Base-by-base conservation (phyloP, 345 rosid species). In the Conringia planisiliqua region DNA sequence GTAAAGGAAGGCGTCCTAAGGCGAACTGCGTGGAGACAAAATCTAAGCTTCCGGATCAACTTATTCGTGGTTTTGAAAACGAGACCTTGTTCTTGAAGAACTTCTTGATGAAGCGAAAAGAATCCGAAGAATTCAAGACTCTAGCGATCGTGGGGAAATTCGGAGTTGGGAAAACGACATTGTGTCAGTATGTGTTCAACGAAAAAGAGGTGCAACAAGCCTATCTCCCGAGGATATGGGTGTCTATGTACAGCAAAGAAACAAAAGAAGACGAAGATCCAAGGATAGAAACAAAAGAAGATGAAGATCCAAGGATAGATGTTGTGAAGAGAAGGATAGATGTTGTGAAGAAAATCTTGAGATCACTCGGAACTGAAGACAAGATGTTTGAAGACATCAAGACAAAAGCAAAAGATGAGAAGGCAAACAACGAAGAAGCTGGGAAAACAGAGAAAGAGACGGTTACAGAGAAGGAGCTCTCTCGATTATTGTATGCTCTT, bases 91-190 rank as follows among this genome's bases (percentile, higher is more conserved):
- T 75, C 42, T 47, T 85, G 30, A 67, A 66, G 62, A 72, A 66
- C 54, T 57, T 61, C 38, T 80, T 85, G 64, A 50, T 75, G 39
- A 67, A 75, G 10, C 44, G 18, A 35, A 62, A 29, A 24, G 69
- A 43, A 17, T 26, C 42, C 3, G 14, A 80, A 35, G 38, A 62
- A 54, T 83, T 86, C 80, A 82, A 79, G 78, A 62, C 81, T 7
- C 12, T 78, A 7, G 90, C 80, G 3, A 56, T 83, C 50, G 78
- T 78, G 0, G 92, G 93, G 57, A 66, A 40, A 22, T 51, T 43
- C 1, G 86, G 87, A 13, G 78, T 73, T n/a, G 87, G 90, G n/a
- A 86, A 86, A 46, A 81, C 90, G 4, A 64, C 84, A 4, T 77
- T 88, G 13, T 86, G 87, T 57, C 79, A 79, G 20, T 4, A 10